Evolutionary conservation across 1,284 basidiomycete species (phyloP), one percentile per base, ranked within the genome.

Genomic region (Pseudozyma sp.): DNA sequence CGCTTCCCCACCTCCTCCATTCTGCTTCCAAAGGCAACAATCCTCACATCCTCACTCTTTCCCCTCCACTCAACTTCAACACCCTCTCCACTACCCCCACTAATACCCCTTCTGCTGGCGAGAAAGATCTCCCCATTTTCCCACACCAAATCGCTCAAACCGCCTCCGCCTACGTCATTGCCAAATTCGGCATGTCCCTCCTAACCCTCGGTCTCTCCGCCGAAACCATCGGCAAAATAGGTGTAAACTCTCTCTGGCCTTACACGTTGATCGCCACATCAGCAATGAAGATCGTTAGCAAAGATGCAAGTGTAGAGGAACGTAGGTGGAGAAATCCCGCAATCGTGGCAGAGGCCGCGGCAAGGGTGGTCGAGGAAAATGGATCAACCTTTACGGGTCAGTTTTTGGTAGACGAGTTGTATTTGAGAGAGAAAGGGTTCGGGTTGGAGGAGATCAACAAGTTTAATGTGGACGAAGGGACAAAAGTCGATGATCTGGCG

Each of bases 31-130:
- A 44, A 1, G 50, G 47, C 1, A 60, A 73, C 38, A 85, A 84
- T 50, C 84, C 84, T 0, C 84, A 85, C 64, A 78, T 85, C 36
- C 58, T 85, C 2, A 83, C 83, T 12, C 70, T 85, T 10, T 75
- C 78, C 0, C 84, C 84, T 0, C 84, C 84, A 0, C 58, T 85
- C 6, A 61, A 40, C 40, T 76, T 72, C 42, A 63, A 70, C 40
- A 76, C 76, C 10, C 67, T 76, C 34, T 68, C 69, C 18, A 59
- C 63, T 9, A 74, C 79, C 0, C 80, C 83, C 0, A 77, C 78
- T 0, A 35, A 51, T 10, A 25, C 57, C 11, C 31, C 34, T 5
- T 57, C 65, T 14, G 25, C 25, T 31, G 25, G 25, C 25, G 25
- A 31, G 3, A 31, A 31, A 31, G 51, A 55, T 4, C 45, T 66